Evolutionary conservation across 2,329 filamentous ascomycete genomes (phyloP), one percentile per base, ranked within the genome.

Genomic region (Piedraia hortae): DNA sequence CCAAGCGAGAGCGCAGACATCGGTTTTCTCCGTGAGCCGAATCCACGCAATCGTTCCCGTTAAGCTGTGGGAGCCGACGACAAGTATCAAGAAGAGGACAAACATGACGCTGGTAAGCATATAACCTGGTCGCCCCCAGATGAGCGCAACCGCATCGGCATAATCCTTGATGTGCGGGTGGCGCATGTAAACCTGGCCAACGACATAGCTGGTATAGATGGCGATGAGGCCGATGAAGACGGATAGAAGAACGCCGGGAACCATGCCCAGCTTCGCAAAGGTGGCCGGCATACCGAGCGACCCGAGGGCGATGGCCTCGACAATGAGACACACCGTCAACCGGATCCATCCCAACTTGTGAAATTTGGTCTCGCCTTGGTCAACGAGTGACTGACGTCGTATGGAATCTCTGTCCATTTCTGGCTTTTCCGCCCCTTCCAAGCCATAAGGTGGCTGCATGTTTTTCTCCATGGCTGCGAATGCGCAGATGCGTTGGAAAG

Each of bases 181-280:
- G 19, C 38, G 43, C 24, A 54, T 40, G 34, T 61, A 62, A 43
- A 67, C 64, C 32, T 65, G 57, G 4, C 61, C 61, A 21, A 67
- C 53, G 4, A 65, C 50, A 34, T 56, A 62, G 24, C 58, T 58
- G 3, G 61, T 65, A 37, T 67, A 69, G 20, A 57, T 62, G 8
- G 63, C 53, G 8, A 67, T 37, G 10, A 59, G 23, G 12, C 62
- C 62, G 3, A 68, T 43, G 6, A 47, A 41, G 22, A 62, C 28
- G 20, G 61, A 52, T 16, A 63, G 41, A 24, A 67, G 49, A 5
- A 64, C 41, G 15, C 59, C 57, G 6, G 57, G 54, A 8, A 59
- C 44, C 29, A 63, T 45, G 7, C 60, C 59, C 19, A 64, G 36
- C 3, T 46, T 46, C 3, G 58, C 56, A 13, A 64, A 50, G 1